phyloP scores from a whole-genome alignment of 768 basidiomycete genomes.

The Termitomyces eurrhizus region DNA sequence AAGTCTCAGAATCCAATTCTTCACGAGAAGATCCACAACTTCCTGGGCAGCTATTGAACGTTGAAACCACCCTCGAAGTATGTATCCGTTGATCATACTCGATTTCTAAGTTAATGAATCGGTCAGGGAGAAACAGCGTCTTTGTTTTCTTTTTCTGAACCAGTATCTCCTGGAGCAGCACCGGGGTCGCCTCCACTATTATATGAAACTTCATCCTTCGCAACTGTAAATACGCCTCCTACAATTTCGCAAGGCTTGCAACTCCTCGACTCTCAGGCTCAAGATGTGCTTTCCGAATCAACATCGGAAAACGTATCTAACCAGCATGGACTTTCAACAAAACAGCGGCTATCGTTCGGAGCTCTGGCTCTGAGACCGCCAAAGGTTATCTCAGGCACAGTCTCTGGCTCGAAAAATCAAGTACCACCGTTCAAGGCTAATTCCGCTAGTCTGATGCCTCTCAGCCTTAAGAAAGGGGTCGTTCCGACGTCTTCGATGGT shows the following conservation, averaged over 20 bases:
- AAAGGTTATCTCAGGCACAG: not conserved
- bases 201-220: not conserved
- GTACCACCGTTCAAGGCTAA: not conserved
- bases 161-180: too few relatives aligned
- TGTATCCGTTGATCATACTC: too few relatives aligned
- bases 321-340: slow-evolving; percentile 42
- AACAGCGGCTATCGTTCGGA: slow-evolving; percentile 43
- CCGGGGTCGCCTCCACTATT: too few relatives aligned
- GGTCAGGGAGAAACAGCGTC: not conserved
- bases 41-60: not conserved
- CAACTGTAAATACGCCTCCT: not conserved
- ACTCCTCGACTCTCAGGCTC: not conserved
- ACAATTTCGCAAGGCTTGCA: too few relatives aligned
- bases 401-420: slow-evolving; percentile 9
- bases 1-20: not conserved
- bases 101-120: not conserved
- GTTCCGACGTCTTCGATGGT: slow-evolving; percentile 7
- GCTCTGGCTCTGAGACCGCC: slow-evolving; percentile 27
- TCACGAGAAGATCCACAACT: not conserved
- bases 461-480: slow-evolving; percentile 41
- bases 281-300: slow-evolving; percentile 14
- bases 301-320: slow-evolving; percentile 12
- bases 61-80: not conserved
- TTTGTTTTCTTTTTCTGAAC: too few relatives aligned
- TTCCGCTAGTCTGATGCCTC: slow-evolving; percentile 8